Evolutionary conservation across 495 filamentous ascomycete genomes (phyloP), one percentile per base, ranked within the genome.

Genomic region (Neurospora africana): DNA sequence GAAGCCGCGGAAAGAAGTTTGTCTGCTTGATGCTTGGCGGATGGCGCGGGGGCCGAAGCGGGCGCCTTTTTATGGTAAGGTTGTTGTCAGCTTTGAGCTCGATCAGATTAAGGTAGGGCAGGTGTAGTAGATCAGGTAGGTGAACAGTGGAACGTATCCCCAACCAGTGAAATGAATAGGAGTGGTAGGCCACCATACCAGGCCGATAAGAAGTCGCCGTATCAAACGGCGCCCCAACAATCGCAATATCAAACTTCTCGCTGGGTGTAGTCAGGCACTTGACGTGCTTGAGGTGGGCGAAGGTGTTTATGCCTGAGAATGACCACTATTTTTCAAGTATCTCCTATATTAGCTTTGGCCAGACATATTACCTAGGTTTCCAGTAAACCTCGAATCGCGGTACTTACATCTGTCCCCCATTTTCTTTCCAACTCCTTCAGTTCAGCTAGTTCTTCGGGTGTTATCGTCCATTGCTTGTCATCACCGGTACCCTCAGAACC

Each of bases 161-260:
- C 23, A 2, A 58, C 4, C 23, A 58, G 44, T 27, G 4, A 15
- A 11, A 36, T 36, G 36, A 6, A 36, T 8, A 36, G 7, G n/a
- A 13, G 13, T 39, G 38, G n/a, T n/a, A n/a, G n/a, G 35, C 68
- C 47, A 21, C n/a, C 82, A 53, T 79, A 89, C 91, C 91, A 69
- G 93, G 93, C 74, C 93, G 83, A 81, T 95, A 95, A 74, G 83
- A 89, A 21, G 92, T 90, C 21, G 92, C 91, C 1, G 92, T 95
- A 79, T 96, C 93, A 76, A 96, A 96, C 0, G 93, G 93, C 1
- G 88, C 92, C 2, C 93, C 93, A 68, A 96, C 87, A 68, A 96
- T 87, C 39, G 85, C 93, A 73, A 96, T 93, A 78, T 96, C 93
- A 75, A 89, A 95, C 35, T 81, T 78, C 73, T 87, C 86, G 43